These are phyloP conservation scores for Gossypium anomalum DNA, from an alignment of 345 rosid genomes.

Conservation along the genomic window DNA sequence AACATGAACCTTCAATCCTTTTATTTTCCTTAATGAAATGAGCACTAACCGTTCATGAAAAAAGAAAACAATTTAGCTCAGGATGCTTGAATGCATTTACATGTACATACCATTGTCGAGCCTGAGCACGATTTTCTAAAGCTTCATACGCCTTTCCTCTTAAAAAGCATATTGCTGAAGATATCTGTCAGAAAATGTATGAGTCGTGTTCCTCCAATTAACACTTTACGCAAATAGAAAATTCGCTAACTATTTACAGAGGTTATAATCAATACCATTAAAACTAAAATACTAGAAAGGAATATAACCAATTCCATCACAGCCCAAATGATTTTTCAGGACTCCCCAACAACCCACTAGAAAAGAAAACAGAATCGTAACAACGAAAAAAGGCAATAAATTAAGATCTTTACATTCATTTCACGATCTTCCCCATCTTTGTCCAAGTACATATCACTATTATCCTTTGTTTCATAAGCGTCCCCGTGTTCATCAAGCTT, in stretches of 20 bases:
- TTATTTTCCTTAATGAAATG: neutral
- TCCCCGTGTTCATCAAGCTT: conserved; percentile 84
- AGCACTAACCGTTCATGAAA: neutral
- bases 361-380: neutral
- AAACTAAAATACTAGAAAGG: neutral
- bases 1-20: neutral
- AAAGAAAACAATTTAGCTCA: neutral
- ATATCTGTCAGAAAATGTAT: conserved; percentile 43
- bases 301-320: neutral
- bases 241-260: neutral
- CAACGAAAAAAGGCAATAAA: neutral
- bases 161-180: conserved; percentile 88
- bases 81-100: neutral
- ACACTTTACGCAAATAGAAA: neutral
- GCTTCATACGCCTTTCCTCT: conserved; percentile 95
- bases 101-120: conserved; percentile 71
- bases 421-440: conserved; percentile 94
- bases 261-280: neutral
- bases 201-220: neutral
- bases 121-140: conserved; percentile 80
- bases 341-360: neutral
- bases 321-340: neutral
- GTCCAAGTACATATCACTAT: conserved; percentile 59
- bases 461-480: conserved; percentile 66
- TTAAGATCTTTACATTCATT: conserved; percentile 50